phyloP scores from a whole-genome alignment of 2,329 filamentous ascomycete species.

The Alternaria angustiovoidea region DNA sequence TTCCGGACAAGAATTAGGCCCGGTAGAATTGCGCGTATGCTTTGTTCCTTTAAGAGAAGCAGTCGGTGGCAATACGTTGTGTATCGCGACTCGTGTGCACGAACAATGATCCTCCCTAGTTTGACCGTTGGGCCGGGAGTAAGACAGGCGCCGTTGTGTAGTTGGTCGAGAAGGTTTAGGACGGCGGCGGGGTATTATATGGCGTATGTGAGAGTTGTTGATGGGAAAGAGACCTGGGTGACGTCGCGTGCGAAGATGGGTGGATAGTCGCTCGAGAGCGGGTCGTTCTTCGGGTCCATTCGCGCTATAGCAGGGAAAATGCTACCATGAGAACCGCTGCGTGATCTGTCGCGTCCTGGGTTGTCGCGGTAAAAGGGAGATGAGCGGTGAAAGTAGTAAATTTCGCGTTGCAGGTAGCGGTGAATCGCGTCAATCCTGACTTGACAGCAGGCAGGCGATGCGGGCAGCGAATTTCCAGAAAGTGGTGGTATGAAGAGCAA shows the following conservation, averaged over 20 bases:
- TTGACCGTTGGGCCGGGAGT: not conserved
- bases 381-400: slow-evolving; percentile 29
- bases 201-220: slow-evolving; percentile 4
- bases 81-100: slow-evolving; percentile 6
- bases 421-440: not conserved
- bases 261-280: slow-evolving; percentile 48
- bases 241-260: slow-evolving; percentile 38
- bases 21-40: slow-evolving; percentile 5
- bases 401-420: slow-evolving; percentile 32
- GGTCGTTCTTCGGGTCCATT: slow-evolving; percentile 48
- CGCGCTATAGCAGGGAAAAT: slow-evolving; percentile 19
- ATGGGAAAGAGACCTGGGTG: slow-evolving; percentile 7
- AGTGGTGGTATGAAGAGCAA: not conserved
- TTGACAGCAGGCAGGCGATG: not conserved
- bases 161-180: not conserved
- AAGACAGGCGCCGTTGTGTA: not conserved
- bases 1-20: not conserved
- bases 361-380: slow-evolving; percentile 19
- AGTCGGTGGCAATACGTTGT: slow-evolving; percentile 12
- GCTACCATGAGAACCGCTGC: not conserved
- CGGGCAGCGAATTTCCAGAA: not conserved
- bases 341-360: slow-evolving; percentile 5
- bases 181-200: not conserved
- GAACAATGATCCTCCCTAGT: slow-evolving; percentile 8
- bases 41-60: slow-evolving; percentile 13